Evolutionary conservation across 176 grass and related monocot species (phyloP).

Genomic region (Rhynchospora tenuis): DNA sequence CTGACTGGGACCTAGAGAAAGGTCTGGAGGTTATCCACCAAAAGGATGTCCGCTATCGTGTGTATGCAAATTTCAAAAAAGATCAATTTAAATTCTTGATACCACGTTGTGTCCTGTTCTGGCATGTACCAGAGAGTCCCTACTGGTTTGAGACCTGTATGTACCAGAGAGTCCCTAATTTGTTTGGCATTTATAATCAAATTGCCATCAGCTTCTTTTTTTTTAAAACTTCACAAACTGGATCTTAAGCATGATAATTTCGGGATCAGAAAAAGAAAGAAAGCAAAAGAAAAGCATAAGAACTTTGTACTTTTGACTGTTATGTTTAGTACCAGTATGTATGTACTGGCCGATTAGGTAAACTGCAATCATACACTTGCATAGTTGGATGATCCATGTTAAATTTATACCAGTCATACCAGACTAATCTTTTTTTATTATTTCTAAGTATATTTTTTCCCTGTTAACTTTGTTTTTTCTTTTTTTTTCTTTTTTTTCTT

Average conservation of each 20-base stretch:
- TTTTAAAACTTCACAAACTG: not conserved
- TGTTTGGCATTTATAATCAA: not conserved
- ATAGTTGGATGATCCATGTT: not conserved
- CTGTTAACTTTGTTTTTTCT: not conserved
- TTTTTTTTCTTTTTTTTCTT: not conserved
- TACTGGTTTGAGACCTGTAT: not conserved
- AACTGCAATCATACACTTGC: not conserved
- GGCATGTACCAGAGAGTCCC: not conserved
- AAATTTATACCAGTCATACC: not conserved
- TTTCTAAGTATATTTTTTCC: not conserved
- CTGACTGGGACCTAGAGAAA: conserved; percentile 72
- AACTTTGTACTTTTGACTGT: not conserved
- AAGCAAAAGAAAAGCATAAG: not conserved
- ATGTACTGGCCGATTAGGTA: not conserved
- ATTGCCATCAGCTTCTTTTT: not conserved
- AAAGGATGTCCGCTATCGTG: conserved; percentile 62
- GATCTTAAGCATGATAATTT: not conserved
- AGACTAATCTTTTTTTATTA: not conserved
- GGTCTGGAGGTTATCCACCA: conserved; percentile 68
- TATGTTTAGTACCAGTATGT: not conserved
- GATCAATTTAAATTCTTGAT: not conserved
- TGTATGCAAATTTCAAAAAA: conserved; percentile 25
- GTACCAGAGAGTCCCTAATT: not conserved
- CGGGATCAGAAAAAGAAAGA: not conserved
- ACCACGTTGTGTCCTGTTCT: not conserved